Conservation (phyloP, 768 basidiomycete species). For the Clathrus columnatus region DNA sequence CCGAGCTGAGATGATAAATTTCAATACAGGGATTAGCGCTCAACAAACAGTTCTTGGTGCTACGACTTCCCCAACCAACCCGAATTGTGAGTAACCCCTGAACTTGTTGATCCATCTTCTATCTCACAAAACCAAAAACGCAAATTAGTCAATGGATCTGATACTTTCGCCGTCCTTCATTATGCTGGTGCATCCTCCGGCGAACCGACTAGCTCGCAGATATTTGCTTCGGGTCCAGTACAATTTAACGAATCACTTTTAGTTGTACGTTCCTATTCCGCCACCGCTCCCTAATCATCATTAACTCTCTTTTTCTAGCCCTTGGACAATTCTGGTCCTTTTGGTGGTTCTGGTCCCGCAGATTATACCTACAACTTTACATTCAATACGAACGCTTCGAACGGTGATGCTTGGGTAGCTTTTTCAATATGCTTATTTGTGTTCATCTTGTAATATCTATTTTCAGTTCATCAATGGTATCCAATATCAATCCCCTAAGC, state of each 20-base stretch:
- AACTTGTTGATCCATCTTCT: background rate
- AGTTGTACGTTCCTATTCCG: constrained; percentile 17
- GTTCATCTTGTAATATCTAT: background rate
- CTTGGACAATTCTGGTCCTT: constrained; percentile 11
- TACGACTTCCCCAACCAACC: background rate
- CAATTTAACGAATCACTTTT: constrained; percentile 26
- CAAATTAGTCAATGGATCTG: constrained; percentile 28
- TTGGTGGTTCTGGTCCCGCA: background rate
- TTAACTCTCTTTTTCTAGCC: constrained; percentile 16
- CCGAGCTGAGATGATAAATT: background rate
- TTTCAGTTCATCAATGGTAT: background rate
- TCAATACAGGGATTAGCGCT: constrained; percentile 9
- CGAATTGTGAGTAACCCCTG: background rate
- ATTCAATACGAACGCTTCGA: background rate
- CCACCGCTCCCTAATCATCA: constrained; percentile 6
- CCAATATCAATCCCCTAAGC: background rate
- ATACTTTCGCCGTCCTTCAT: constrained; percentile 39
- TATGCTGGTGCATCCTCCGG: constrained; percentile 32
- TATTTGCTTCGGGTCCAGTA: constrained; percentile 6
- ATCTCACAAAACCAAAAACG: background rate
- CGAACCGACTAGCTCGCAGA: constrained; percentile 31
- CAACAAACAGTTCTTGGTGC: background rate
- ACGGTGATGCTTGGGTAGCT: constrained; percentile 4
- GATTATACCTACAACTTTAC: constrained; percentile 3
- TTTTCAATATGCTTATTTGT: background rate